Evolutionary conservation across 768 basidiomycete species (phyloP).

Genomic region (Peribolospora baueri): DNA sequence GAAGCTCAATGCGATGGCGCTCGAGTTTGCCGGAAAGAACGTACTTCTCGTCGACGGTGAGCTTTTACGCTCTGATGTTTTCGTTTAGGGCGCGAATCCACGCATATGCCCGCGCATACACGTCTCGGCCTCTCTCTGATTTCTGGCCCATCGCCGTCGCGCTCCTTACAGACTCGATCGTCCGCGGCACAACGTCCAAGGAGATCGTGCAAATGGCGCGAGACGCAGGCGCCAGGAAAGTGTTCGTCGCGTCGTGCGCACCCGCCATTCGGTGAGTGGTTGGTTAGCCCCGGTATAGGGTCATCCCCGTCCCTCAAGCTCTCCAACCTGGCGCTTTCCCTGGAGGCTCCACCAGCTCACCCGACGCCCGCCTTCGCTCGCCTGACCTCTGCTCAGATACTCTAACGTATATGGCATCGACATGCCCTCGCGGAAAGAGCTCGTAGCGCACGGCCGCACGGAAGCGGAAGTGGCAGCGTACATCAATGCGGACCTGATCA

Average conservation of each 20-base stretch:
- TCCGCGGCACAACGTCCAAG: constrained; percentile 91
- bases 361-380: not conserved
- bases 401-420: constrained; percentile 98
- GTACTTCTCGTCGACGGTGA: constrained; percentile 87
- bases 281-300: not conserved
- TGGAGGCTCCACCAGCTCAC: not conserved
- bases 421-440: constrained; percentile 87
- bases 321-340: not conserved
- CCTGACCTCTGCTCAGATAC: constrained; percentile 25
- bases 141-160: not conserved
- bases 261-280: constrained; percentile 61
- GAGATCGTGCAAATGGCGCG: constrained; percentile 99
- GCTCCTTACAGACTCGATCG: constrained; percentile 57
- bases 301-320: not conserved
- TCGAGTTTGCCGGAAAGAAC: constrained; percentile 77
- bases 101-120: not conserved
- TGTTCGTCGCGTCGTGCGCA: constrained; percentile 88
- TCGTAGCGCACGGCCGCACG: constrained; percentile 61
- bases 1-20: constrained; percentile 94
- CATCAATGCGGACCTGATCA: constrained; percentile 84
- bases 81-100: not conserved
- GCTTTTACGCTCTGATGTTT: constrained; percentile 9
- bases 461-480: constrained; percentile 44
- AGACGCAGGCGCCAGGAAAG: constrained; percentile 87
- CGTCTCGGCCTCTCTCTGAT: not conserved